Evolutionary conservation across 768 basidiomycete species (phyloP), one percentile per base, ranked within the genome.

Genomic region (Xanthoconium stramineum): DNA sequence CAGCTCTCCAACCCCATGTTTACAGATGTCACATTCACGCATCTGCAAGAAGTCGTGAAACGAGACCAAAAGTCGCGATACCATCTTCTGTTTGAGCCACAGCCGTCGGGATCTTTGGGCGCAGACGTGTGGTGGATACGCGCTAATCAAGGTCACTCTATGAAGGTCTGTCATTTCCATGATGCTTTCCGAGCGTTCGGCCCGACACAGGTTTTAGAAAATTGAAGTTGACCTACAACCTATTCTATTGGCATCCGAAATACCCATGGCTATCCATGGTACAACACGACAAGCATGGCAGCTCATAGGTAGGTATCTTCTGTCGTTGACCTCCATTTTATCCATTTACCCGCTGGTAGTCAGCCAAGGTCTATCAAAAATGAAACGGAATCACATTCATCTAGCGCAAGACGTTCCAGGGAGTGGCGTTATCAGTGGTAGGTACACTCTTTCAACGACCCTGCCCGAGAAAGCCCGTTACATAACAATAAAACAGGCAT

Each of bases 351-450:
- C 46, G 48, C 44, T 30, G 47, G 11, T 58, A 94, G 92, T 78
- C 14, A 75, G 74, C 8, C 74, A 84, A 59, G 94, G 94, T 0
- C 71, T 97, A 17, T 92, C 88, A 0, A 85, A 79, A 59, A 97
- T 95, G 94, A 79, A 73, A 13, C 79, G 96, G 28, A 96, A 94
- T 65, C 94, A 98, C 65, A 89, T 98, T 38, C 96, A 99, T 70
- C 78, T 97, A 14, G 94, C 95, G 0, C 89, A 94, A 68, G 86
- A 89, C 36, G 73, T 90, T 4, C 75, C 79, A 3, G 83, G 84
- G 1, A 73, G 84, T 3, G 80, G 81, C 6, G 84, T 91, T 47
- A 81, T 88, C 50, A 94, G 91, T 60, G 92, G 94, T 91, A 54
- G 28, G 84, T 70, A 24, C 38, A n/a, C 17, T 38, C 39, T 32